Evolutionary conservation across 164 flowering plant genomes (phyloP), one percentile per base, ranked within the genome.

Genomic region (Warburgia ugandensis): DNA sequence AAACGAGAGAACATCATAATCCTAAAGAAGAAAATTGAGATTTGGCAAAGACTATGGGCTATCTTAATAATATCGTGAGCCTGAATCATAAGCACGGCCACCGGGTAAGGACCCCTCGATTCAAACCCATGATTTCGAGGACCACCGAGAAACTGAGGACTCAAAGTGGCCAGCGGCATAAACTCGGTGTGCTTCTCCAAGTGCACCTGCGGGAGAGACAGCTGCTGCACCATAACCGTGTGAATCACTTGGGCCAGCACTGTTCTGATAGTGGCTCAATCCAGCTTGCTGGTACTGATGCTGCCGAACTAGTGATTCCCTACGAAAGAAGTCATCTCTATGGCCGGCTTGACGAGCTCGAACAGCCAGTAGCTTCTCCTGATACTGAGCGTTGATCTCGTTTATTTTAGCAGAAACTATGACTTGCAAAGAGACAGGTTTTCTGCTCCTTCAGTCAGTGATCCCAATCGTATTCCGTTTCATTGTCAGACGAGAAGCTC

Each of bases 31-130:
- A n/a, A n/a, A n/a, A n/a, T n/a, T n/a, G n/a, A n/a, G n/a, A n/a
- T n/a, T n/a, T n/a, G n/a, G n/a, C n/a, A n/a, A n/a, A n/a, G n/a
- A n/a, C n/a, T n/a, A n/a, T n/a, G n/a, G n/a, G n/a, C n/a, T n/a
- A n/a, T 20, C 31, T 69, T 58, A 79, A 66, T 73, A 73, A 48
- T 70, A 79, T 29, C 84, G 82, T 14, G 77, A 52, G 26, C 73
- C 71, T 10, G 66, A 48, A 27, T 76, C 70, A 47, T 81, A 81
- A 43, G 62, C 68, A n/a, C 85, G 80, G 39, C 85, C 78, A 3
- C 78, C 84, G 86, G 77, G 35, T 76, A 82, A 9, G 72, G 73
- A 45, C 75, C 83, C 56, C 79, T 74, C n/a, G 83, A 56, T 37
- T 82, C 94, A 35, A 45, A 55, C 1, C 77, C 76, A 30, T 72